Conservation (phyloP, 2,329 filamentous ascomycete species). For the Talaromyces sp. region DNA sequence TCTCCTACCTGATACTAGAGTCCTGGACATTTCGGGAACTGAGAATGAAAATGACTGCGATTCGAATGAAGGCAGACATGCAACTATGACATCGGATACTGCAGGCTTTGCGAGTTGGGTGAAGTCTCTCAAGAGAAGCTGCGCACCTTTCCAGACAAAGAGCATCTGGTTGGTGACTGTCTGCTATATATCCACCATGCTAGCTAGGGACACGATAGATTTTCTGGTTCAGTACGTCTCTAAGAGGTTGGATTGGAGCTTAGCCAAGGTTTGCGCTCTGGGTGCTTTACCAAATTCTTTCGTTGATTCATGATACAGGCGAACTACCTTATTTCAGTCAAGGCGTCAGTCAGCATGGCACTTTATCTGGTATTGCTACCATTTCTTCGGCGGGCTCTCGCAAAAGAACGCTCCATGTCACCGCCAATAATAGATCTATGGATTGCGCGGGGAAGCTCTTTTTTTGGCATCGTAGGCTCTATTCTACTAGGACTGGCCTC, state of each 20-base stretch:
- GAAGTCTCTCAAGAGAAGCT: neutral
- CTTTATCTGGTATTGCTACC: neutral
- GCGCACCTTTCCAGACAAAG: slow-evolving; percentile 4
- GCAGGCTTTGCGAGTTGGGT: neutral
- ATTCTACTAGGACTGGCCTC: neutral
- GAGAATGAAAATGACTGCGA: neutral
- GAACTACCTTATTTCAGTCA: slow-evolving; percentile 2
- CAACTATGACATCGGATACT: neutral
- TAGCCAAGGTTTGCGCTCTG: neutral
- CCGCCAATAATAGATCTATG: slow-evolving; percentile 2
- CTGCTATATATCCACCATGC: neutral
- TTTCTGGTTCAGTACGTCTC: slow-evolving; percentile 11
- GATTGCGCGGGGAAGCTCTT: slow-evolving; percentile 2
- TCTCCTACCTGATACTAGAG: neutral
- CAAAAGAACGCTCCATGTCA: neutral
- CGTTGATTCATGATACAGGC: neutral
- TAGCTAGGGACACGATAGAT: slow-evolving; percentile 4
- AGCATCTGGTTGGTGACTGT: slow-evolving; percentile 1
- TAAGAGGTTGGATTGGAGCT: slow-evolving; percentile 1
- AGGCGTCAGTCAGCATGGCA: neutral
- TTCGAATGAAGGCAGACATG: neutral
- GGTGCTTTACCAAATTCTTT: neutral
- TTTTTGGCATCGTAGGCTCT: neutral
- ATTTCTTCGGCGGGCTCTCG: neutral
- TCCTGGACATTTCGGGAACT: neutral